Base-by-base conservation (phyloP, 2,329 filamentous ascomycete species). In the Alternaria sp. region DNA sequence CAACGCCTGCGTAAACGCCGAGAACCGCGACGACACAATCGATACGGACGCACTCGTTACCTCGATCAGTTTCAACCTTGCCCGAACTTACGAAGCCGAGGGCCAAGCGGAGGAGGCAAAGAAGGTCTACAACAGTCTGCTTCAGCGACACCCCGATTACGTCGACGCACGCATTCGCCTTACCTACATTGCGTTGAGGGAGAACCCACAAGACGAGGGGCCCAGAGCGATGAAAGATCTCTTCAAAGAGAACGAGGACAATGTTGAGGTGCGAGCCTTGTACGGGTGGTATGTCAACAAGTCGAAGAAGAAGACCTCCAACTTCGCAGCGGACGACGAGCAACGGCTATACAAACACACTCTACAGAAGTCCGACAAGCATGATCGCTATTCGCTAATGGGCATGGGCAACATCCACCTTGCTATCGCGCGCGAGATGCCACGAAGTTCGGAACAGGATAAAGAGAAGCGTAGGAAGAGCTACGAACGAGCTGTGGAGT, bases 361-460 rank as follows among this genome's bases (percentile, higher is more conserved):
- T 0, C 84, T 99, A 28, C 93, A 97, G 77, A 90, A 94, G 69
- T 75, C 68, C 5, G 95, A 99, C 83, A 99, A 98, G 85, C 96
- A 99, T 77, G 96, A 99, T 78, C 88, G 93, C n/a, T 99, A 99
- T 79, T 93, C 96, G 5, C 85, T 99, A 26, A 94, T 96, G 25
- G 95, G 93, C 13, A 98, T 99, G 95, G 96, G 96, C 45, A 99
- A 99, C 77, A 84, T 99, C n/a, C 91, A 95, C 71, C 86, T 99
- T 44, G 85, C 91, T 69, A 89, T 93, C 65, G 96, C 96, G 10
- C 89, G 96, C 71, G 96, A 99, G 79, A 97, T 98, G 93, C 91
- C 93, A 28, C 89, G 94, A 54, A 92, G 96, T 65, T 92, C 92
- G 0, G 96, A 98, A 9, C 86, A 89, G 63, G 95, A 99, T 64